These are phyloP conservation scores for Mucor irregularis DNA, from an alignment of 371 early-diverging fungal species.

Conservation along the genomic window DNA sequence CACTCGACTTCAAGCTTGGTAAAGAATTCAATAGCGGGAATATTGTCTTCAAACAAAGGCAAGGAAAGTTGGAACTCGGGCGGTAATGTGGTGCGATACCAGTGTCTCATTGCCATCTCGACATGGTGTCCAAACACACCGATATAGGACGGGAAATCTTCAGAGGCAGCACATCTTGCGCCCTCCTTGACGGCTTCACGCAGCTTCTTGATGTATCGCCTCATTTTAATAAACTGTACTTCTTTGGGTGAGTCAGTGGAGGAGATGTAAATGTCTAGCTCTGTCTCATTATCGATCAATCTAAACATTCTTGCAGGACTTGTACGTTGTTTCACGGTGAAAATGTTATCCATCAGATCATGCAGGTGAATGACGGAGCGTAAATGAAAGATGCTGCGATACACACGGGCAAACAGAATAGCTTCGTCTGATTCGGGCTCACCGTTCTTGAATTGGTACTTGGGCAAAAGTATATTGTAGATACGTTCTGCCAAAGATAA, in stretches of 20 bases:
- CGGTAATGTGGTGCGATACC: constrained; percentile 32
- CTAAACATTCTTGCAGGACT: not conserved
- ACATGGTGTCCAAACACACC: constrained; percentile 33
- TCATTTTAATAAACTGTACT: constrained; percentile 13
- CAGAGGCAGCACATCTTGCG: not conserved
- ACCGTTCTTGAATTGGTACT: not conserved
- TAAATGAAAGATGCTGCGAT: constrained; percentile 1
- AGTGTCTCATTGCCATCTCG: constrained; percentile 38
- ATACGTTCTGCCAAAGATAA: constrained; percentile 31
- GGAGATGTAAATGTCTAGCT: not conserved
- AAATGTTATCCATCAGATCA: not conserved
- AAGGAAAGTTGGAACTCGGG: constrained; percentile 22
- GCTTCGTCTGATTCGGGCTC: not conserved
- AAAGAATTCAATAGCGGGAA: constrained; percentile 18
- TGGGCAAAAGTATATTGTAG: constrained; percentile 14
- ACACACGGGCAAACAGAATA: constrained; percentile 3
- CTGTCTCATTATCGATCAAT: constrained; percentile 1
- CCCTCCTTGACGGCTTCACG: constrained; percentile 14
- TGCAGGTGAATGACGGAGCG: not conserved
- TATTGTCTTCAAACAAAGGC: constrained; percentile 33
- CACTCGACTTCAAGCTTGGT: constrained; percentile 21
- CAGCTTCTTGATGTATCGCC: constrained; percentile 2
- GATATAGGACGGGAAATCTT: constrained; percentile 20
- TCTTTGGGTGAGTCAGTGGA: constrained; percentile 23
- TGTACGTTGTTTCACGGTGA: not conserved